Evolutionary conservation across 805 yeast genomes (phyloP), one percentile per base, ranked within the genome.

Genomic region (Hanseniaspora hatyaiensis): DNA sequence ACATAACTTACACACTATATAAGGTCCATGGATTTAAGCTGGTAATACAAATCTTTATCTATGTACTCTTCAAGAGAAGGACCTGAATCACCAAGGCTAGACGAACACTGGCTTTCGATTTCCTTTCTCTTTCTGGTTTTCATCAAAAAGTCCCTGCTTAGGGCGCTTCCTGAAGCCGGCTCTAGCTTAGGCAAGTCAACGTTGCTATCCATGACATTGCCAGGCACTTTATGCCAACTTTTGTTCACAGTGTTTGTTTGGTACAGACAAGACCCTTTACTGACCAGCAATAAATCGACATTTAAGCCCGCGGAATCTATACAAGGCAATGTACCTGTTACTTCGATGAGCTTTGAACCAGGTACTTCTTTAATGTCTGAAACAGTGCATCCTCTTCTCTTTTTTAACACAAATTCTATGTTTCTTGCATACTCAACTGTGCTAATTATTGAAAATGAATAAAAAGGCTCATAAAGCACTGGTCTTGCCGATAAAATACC

Each of bases 51-150:
- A 1, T 74, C 80, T 1, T 65, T 63, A 45, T 81, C 94, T 23
- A 88, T 72, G 57, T 80, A 85, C 53, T 77, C 77, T 41, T 72
- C 69, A 40, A 88, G 58, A 2, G 62, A 53, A 8, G 67, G 67
- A 1, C 65, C 66, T 29, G 57, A 63, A 18, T 73, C 74, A 3
- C 69, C 67, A 8, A 83, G 82, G 2, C 42, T 13, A 23, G 57
- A 55, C 1, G 59, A 52, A 52, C 54, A 53, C 39, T 54, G 54
- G 8, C 61, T 63, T 51, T 81, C 94, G 12, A 80, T 84, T 0
- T 96, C 97, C 59, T 87, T 89, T 55, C 96, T 73, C 55, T 78
- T 76, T 60, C 99, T 72, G 0, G 96, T 86, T 61, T 94, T 92
- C 65, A 85, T 65, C 26, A 86, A 80, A 57, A 87, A 85, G 62